Evolutionary conservation across 108 stramenopile genomes (phyloP), one percentile per base, ranked within the genome.

Genomic region (Heterococcus sp.): DNA sequence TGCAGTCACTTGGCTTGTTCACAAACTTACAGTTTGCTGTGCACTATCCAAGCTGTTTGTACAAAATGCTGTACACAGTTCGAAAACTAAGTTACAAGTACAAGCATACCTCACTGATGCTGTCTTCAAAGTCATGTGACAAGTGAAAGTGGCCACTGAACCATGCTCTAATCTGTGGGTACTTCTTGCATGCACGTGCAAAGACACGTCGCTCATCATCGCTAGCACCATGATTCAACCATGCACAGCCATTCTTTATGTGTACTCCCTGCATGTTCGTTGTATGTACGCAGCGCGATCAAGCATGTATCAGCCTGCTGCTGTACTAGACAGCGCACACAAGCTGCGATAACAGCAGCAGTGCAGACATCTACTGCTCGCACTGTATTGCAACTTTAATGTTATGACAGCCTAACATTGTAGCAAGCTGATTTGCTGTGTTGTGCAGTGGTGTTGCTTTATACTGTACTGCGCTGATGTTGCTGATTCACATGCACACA

Each of bases 91-190:
- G n/a, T n/a, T n/a, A n/a, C n/a, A n/a, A n/a, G n/a, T n/a, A n/a
- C n/a, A n/a, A n/a, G 58, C 77, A 37, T 78, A 78, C 77, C 8
- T 58, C 38, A 64, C 77, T 78, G 39, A 71, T 78, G 1, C 68
- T 69, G 65, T 78, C 77, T 33, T 78, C 77, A 31, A 69, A 78
- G 46, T 78, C 77, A 37, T 78, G 77, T 32, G 91, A 87, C 72
- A 97, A 89, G 84, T 97, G 96, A 86, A 95, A 97, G 83, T 97
- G 96, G 29, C 96, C 96, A 8, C 89, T 89, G 64, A 93, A 93
- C 96, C 96, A 97, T 29, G 87, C 91, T 88, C 95, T 95, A 84
- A 97, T 92, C 67, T 76, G 84, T 26, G 84, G 90, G 75, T 95
- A 75, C 66, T 92, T 91, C 66, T 90, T 72, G 30, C 95, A 94